phyloP scores from a whole-genome alignment of 306 rosid genomes.

The Datisca glomerata region DNA sequence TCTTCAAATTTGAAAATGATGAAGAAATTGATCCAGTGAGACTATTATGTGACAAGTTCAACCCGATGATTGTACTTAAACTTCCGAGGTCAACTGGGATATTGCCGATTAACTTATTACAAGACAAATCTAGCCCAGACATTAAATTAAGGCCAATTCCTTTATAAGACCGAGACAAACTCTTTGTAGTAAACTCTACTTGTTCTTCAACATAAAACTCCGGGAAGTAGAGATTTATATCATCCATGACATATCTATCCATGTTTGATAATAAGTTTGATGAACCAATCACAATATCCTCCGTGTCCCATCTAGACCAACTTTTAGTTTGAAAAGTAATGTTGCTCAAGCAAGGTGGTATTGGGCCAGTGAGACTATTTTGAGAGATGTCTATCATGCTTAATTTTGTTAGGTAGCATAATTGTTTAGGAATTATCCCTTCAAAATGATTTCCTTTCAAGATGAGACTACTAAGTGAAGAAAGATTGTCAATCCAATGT shows the following conservation, averaged over 20 bases:
- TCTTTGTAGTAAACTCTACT: background rate
- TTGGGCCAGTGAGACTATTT: background rate
- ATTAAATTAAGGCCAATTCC: background rate
- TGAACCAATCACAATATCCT: too few species aligned
- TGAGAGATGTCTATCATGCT: background rate
- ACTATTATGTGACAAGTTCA: conserved; percentile 7
- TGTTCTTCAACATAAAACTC: background rate
- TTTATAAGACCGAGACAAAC: background rate
- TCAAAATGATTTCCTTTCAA: background rate
- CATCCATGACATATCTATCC: too few species aligned
- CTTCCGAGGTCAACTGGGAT: background rate
- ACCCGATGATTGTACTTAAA: background rate
- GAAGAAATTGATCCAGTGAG: conserved; percentile 2
- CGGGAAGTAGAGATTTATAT: too few species aligned
- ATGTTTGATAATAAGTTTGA: too few species aligned
- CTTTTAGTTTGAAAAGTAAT: background rate
- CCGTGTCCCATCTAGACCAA: too few species aligned
- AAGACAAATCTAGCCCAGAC: background rate
- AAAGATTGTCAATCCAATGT: background rate
- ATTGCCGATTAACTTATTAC: background rate
- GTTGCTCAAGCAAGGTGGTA: background rate
- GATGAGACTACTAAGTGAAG: background rate
- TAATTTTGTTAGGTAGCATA: background rate
- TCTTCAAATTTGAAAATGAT: background rate
- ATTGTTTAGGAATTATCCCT: background rate